These are phyloP conservation scores for Claviceps maximensis DNA, from an alignment of 2,329 filamentous ascomycete genomes.

Conservation along the genomic window DNA sequence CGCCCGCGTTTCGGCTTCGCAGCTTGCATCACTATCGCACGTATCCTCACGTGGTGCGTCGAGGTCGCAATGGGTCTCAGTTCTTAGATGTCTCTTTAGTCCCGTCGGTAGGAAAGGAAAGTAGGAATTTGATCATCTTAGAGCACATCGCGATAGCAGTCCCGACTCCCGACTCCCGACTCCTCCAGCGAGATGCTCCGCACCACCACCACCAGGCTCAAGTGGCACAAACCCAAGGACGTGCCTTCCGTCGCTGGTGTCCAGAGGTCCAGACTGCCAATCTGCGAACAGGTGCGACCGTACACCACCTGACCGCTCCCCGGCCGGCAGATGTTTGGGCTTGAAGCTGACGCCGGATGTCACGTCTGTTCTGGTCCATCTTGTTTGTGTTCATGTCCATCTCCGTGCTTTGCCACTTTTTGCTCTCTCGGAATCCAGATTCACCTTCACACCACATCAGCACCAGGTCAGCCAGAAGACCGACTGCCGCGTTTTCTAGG, in stretches of 20 bases:
- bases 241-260: background rate
- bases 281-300: background rate
- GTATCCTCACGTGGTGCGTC: background rate
- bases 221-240: background rate
- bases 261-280: background rate
- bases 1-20: background rate
- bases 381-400: background rate
- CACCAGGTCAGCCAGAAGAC: background rate
- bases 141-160: background rate
- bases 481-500: background rate
- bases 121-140: too few species aligned
- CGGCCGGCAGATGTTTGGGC: slow-evolving; percentile 1
- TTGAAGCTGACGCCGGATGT: background rate
- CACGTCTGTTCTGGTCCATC: background rate
- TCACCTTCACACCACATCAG: background rate
- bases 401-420: background rate
- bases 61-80: too few species aligned
- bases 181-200: background rate
- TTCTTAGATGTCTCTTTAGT: too few species aligned
- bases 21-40: background rate
- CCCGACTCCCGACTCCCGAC: background rate
- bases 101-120: too few species aligned
- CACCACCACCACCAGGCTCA: background rate
- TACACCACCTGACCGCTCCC: slow-evolving; percentile 4
- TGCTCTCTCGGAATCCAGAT: background rate